Conservation (phyloP, 2,329 filamentous ascomycete genomes). For the Monosporascus sp. region DNA sequence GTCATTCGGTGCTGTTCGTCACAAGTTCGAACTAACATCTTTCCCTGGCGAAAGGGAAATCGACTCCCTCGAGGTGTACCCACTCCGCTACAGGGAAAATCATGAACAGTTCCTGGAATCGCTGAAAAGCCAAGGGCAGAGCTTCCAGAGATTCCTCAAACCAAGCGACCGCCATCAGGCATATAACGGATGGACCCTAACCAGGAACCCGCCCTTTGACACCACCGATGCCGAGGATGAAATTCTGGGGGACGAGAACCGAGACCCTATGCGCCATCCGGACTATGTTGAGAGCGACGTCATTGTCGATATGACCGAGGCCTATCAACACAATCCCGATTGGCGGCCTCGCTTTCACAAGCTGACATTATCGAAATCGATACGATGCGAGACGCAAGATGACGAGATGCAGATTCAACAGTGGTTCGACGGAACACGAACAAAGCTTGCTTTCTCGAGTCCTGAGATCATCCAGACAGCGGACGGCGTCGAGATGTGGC, state of each 20-base stretch:
- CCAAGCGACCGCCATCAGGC: slow-evolving; percentile 30
- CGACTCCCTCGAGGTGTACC: slow-evolving; percentile 31
- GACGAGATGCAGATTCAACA: slow-evolving; percentile 34
- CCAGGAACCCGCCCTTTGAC: slow-evolving; percentile 29
- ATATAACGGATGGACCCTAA: slow-evolving; percentile 38
- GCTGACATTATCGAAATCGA: slow-evolving; percentile 25
- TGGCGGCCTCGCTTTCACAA: slow-evolving; percentile 30
- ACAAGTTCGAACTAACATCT: slow-evolving; percentile 30
- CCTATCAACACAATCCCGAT: slow-evolving; percentile 32
- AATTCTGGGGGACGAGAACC: slow-evolving; percentile 23
- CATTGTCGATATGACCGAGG: slow-evolving; percentile 37
- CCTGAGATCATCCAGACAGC: slow-evolving; percentile 30
- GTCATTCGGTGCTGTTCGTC: slow-evolving; percentile 32
- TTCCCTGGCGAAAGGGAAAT: slow-evolving; percentile 35
- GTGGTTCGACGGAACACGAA: slow-evolving; percentile 28
- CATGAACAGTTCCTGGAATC: slow-evolving; percentile 29
- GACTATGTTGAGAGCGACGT: slow-evolving; percentile 38
- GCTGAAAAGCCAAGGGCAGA: slow-evolving; percentile 27
- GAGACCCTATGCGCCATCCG: slow-evolving; percentile 29
- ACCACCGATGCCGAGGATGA: slow-evolving; percentile 24
- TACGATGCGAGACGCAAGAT: slow-evolving; percentile 24
- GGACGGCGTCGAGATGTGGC: slow-evolving; percentile 31
- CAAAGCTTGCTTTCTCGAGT: slow-evolving; percentile 28
- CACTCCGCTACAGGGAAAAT: slow-evolving; percentile 33
- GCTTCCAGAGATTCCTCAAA: slow-evolving; percentile 28